phyloP scores from a whole-genome alignment of 129 eudicot genomes.

The Flaveria trinervia region DNA sequence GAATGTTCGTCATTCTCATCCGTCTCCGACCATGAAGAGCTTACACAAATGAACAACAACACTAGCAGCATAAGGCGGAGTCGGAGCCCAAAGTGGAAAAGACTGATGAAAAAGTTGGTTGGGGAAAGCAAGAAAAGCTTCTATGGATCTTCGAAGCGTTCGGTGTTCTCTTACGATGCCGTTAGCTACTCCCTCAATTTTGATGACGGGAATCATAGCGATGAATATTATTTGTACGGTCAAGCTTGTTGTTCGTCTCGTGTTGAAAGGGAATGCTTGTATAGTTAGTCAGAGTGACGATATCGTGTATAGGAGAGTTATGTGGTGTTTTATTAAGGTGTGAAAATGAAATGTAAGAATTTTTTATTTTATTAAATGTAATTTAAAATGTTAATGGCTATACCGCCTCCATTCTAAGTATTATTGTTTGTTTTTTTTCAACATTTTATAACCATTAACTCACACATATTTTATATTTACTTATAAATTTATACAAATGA shows the following conservation, averaged over 20 bases:
- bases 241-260: conserved; percentile 14
- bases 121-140: conserved; percentile 57
- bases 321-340: not conserved
- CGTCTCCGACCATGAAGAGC: conserved; percentile 56
- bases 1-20: conserved; percentile 30
- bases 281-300: not conserved
- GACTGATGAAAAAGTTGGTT: conserved; percentile 49
- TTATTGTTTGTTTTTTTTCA: no score
- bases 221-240: not conserved
- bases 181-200: conserved; percentile 75
- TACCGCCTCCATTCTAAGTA: no score
- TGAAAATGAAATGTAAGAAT: not conserved
- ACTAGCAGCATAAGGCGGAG: not conserved
- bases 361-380: not conserved
- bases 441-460: no score
- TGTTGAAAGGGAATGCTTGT: not conserved
- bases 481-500: no score
- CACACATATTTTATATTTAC: no score
- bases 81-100: conserved; percentile 45
- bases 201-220: conserved; percentile 57
- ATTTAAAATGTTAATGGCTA: no score
- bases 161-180: conserved; percentile 58
- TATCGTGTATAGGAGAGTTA: not conserved
- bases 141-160: conserved; percentile 41
- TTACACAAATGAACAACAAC: conserved; percentile 27